Base-by-base conservation (phyloP, 1,139 yeast genomes). In the Kurtzmaniella natalensis region DNA sequence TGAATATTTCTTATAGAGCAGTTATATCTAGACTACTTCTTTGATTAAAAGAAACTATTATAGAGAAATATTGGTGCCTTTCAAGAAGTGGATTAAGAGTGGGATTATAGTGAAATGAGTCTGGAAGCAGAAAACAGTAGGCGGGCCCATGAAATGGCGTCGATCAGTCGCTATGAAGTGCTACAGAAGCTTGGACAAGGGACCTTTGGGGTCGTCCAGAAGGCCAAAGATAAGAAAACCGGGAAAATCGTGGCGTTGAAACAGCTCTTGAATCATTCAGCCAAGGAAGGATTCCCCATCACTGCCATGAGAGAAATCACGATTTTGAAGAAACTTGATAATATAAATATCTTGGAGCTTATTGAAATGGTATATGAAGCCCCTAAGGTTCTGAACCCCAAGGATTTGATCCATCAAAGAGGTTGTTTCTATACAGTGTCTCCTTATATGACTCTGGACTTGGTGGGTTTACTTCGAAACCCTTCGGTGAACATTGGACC, bases 261-360 rank as follows among this genome's bases (percentile, higher is more conserved):
- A 56, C 86, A 84, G 52, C 76, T 92, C 32, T 65, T 89, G 16
- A 76, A 85, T 43, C 92, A 85, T 50, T 83, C 85, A 35, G 87
- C 84, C 31, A 86, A 84, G 48, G 96, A 88, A 47, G 92, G 95
- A 22, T 88, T 92, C 53, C 98, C 99, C 1, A 81, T 94, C 17
- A 94, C 98, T 0, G 96, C 98, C 4, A 75, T 89, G 59, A 71
- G 99, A 43, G 99, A 94, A 52, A 88, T 92, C 41, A 77, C 85
- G 15, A 87, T 89, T 15, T 65, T 94, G 54, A 87, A 86, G 54
- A 71, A 72, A 38, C 62, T 94, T 36, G 60, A 70, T 35, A 88
- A 89, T 51, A 59, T 64, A 21, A 86, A 94, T 54, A 75, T 92
- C 18, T 67, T 94, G 21, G 86, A 80, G 40, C 67, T 92, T 32